Percentiles rank a stretch among this genome's conserved stretches.
These are phyloP conservation scores for Fagus sylvatica DNA, from an alignment of 306 rosid species.

Conservation along the genomic window DNA sequence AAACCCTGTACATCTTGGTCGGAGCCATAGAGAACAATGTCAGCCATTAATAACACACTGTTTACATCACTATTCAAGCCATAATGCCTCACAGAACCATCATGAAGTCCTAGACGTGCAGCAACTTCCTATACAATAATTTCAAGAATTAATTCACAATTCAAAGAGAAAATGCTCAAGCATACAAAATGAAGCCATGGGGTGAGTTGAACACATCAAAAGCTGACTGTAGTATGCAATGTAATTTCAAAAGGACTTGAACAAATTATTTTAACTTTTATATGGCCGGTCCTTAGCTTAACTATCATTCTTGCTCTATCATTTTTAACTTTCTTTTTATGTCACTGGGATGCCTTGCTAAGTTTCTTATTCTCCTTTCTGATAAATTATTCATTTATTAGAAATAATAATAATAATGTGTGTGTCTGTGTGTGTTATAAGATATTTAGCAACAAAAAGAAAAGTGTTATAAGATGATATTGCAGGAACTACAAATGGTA, in stretches of 20 bases:
- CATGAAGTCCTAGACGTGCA: slow-evolving; percentile 79
- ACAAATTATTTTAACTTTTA: neutral
- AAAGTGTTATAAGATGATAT: neutral
- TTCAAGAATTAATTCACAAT: slow-evolving; percentile 37
- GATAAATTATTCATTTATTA: neutral
- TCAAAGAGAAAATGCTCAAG: slow-evolving; percentile 12
- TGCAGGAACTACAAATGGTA: neutral
- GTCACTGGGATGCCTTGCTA: neutral
- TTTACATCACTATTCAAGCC: slow-evolving; percentile 81
- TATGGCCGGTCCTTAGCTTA: neutral
- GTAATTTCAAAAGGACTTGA: slow-evolving; percentile 18
- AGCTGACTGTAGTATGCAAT: slow-evolving; percentile 10
- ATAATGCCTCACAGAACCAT: slow-evolving; percentile 71
- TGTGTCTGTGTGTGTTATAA: neutral
- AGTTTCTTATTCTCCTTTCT: neutral
- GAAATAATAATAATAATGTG: neutral
- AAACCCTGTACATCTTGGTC: slow-evolving; percentile 89
- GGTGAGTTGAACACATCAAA: slow-evolving; percentile 12
- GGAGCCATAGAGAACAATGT: slow-evolving; percentile 86
- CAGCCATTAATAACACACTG: slow-evolving; percentile 79
- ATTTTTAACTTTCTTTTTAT: neutral
- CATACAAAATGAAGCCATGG: slow-evolving; percentile 16
- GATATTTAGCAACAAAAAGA: no score
- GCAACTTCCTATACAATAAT: slow-evolving; percentile 70
- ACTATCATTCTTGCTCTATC: neutral